Evolutionary conservation across 495 filamentous ascomycete species (phyloP), one percentile per base, ranked within the genome.

Genomic region (Neurospora africana): DNA sequence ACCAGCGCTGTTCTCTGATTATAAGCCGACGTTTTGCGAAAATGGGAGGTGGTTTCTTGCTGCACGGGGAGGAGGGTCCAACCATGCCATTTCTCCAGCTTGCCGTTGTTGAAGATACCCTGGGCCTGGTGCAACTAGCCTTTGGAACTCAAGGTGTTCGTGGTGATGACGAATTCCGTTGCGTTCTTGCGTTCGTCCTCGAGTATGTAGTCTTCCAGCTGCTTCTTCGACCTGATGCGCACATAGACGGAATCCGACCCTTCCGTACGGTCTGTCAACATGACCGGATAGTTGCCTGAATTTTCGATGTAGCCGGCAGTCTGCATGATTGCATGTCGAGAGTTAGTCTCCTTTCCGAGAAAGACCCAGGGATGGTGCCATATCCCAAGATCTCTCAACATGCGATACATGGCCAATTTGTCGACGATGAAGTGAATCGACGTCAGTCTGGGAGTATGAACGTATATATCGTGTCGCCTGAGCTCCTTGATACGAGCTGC

Each of bases 101-200:
- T 17, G 41, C 70, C 70, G 11, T 47, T 65, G 37, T 68, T 17
- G 36, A 72, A 68, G 15, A 72, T 47, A 33, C 70, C 70, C 23
- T 72, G 70, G 15, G 67, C 37, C 27, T 33, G 53, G 53, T 65
- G 53, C 53, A 65, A 65, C 53, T 65, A 65, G 27, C 53, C 53
- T 19, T 19, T 65, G 53, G 53, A 4, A 65, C 53, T 65, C 53
- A 65, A 30, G 53, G 53, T 30, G 3, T 65, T 35, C 2, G 53
- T 65, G 30, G 27, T 65, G 53, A 65, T 65, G 53, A 9, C 53
- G 15, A 65, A 65, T 33, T 65, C 53, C 23, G 53, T 65, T 33
- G 53, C 53, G 53, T 33, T 65, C 53, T 33, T 33, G 53, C 15
- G 53, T 30, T 35, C 23, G 27, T 33, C 27, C 30, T 33, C 30